Conservation (phyloP, 768 basidiomycete genomes). For the Chlorophyllum brunneum region DNA sequence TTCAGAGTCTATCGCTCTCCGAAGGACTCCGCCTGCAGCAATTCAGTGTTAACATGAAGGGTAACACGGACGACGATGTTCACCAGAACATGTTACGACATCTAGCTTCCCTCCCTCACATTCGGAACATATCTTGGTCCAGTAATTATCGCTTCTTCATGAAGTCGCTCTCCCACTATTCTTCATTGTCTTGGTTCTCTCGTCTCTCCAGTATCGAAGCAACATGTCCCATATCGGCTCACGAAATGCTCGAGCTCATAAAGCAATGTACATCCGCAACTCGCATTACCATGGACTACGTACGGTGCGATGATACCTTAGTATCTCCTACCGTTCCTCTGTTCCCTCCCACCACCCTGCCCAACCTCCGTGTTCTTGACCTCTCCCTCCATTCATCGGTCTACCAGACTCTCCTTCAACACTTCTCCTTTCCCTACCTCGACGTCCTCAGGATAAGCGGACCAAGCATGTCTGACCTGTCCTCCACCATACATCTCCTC, state of each 20-base stretch:
- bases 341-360: not conserved
- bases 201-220: not conserved
- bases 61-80: not conserved
- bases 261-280: not conserved
- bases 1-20: not conserved
- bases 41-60: not conserved
- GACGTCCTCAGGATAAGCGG: not conserved
- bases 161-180: not conserved
- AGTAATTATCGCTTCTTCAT: not conserved
- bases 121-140: not conserved
- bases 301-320: not conserved
- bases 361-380: not conserved
- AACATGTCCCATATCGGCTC: not conserved
- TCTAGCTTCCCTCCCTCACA: not conserved
- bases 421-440: not conserved
- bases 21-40: not conserved
- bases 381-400: not conserved
- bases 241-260: not conserved
- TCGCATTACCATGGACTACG: not conserved
- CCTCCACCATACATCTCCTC: not conserved
- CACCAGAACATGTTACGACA: not conserved
- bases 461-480: not conserved
- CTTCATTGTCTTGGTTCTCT: not conserved
- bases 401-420: not conserved
- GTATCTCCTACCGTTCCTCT: not conserved